Conservation (phyloP, 2,329 filamentous ascomycete genomes). For the Hymenoscyphus infarciens region DNA sequence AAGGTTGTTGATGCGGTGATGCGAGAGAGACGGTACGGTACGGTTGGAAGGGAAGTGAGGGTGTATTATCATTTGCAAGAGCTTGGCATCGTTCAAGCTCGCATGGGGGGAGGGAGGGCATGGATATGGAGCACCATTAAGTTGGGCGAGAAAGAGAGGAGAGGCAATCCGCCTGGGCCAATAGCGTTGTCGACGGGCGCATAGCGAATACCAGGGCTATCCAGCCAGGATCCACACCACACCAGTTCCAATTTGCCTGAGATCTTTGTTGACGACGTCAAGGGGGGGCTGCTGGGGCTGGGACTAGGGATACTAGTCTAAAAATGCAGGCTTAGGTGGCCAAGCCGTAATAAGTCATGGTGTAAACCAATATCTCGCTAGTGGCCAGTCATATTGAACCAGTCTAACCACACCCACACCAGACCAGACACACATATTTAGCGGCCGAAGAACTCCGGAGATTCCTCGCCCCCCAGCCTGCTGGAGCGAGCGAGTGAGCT, state of each 20-base stretch:
- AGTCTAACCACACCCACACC: background rate
- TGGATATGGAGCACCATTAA: slow-evolving; percentile 13
- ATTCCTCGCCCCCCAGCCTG: background rate
- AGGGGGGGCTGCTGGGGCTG: background rate
- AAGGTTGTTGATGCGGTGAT: slow-evolving; percentile 15
- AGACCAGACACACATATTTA: background rate
- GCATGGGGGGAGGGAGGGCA: slow-evolving; percentile 5
- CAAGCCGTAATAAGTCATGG: background rate
- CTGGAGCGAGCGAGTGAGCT: background rate
- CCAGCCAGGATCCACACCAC: background rate
- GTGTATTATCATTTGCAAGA: slow-evolving; percentile 4
- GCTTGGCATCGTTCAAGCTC: slow-evolving; percentile 4
- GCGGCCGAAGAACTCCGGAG: slow-evolving; percentile 2
- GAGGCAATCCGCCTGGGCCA: background rate
- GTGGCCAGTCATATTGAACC: background rate
- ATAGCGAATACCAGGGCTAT: background rate
- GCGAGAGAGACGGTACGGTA: background rate
- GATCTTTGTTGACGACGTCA: slow-evolving; percentile 1
- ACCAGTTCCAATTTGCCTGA: background rate
- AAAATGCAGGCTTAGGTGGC: slow-evolving; percentile 2
- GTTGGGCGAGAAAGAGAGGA: slow-evolving; percentile 2
- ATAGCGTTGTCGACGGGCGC: slow-evolving; percentile 2
- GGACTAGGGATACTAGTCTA: background rate
- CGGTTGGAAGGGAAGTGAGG: background rate
- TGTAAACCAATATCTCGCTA: background rate